Evolutionary conservation across 2,329 filamentous ascomycete species (phyloP).

Genomic region (Coniella vitis): DNA sequence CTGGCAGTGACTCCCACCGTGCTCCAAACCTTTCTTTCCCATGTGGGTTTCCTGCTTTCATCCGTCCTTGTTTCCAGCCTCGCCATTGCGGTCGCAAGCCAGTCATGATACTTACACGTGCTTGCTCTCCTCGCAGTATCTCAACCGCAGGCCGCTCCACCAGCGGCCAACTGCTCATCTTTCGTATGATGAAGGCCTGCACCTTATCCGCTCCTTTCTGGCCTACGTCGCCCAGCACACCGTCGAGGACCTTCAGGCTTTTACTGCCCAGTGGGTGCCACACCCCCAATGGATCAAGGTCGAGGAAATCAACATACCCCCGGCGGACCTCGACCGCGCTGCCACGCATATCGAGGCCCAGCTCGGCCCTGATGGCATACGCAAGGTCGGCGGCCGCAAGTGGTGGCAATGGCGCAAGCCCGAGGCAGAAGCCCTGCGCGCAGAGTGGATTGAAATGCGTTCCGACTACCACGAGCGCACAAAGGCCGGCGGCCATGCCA

Average conservation of each 20-base stretch:
- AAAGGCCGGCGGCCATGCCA: slow-evolving; percentile 50
- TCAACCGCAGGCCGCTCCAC: slow-evolving; percentile 67
- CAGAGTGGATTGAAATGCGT: slow-evolving; percentile 96
- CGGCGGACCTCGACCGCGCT: slow-evolving; percentile 56
- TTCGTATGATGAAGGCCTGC: slow-evolving; percentile 88
- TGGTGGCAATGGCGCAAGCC: slow-evolving; percentile 84
- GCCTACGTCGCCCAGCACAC: slow-evolving; percentile 79
- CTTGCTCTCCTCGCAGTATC: slow-evolving; percentile 50
- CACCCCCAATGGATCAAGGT: slow-evolving; percentile 81
- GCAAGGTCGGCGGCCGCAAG: slow-evolving; percentile 68
- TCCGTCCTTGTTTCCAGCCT: neutral
- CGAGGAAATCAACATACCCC: slow-evolving; percentile 59
- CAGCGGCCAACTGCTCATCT: slow-evolving; percentile 84
- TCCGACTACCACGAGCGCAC: slow-evolving; percentile 69
- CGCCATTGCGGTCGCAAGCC: neutral
- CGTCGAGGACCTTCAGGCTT: slow-evolving; percentile 87
- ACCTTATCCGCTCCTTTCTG: slow-evolving; percentile 81
- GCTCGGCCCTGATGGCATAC: slow-evolving; percentile 69
- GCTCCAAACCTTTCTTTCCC: slow-evolving; percentile 76
- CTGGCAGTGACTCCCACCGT: slow-evolving; percentile 83
- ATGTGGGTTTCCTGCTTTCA: slow-evolving; percentile 49
- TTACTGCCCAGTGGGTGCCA: slow-evolving; percentile 88
- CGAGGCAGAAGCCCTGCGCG: slow-evolving; percentile 58
- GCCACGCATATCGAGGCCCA: slow-evolving; percentile 64
- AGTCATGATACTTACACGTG: neutral